A percentile compares a stretch with the other conserved stretches of the same genome.
phyloP scores from a whole-genome alignment of 31 red algal species.

The Odonthalia washingtoniensis region DNA sequence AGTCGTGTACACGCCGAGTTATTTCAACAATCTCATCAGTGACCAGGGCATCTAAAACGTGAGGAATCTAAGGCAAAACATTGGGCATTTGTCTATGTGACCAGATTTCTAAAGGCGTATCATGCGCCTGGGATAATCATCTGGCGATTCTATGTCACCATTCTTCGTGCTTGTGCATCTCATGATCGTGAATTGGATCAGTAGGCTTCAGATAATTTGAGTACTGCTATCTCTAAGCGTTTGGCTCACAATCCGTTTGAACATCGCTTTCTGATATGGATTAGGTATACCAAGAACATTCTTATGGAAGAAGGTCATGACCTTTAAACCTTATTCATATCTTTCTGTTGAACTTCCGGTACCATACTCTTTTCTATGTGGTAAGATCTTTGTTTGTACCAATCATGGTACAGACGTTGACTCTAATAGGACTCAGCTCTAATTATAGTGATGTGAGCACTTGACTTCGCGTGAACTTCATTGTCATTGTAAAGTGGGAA shows the following conservation, averaged over 20 bases:
- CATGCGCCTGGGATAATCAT: conserved; percentile 95
- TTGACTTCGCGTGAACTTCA: conserved; percentile 83
- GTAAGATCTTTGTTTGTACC: too few species aligned
- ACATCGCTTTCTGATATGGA: conserved; percentile 91
- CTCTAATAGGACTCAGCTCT: conserved; percentile 65
- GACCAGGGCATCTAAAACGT: conserved; percentile 97
- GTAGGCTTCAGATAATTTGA: conserved; percentile 89
- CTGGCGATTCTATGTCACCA: conserved; percentile 94
- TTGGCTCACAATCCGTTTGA: conserved; percentile 73
- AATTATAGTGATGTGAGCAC: conserved; percentile 76
- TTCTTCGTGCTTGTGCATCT: conserved; percentile 88
- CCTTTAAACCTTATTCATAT: conserved; percentile 91
- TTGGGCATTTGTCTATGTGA: conserved; percentile 98
- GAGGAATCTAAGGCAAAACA: conserved; percentile 95
- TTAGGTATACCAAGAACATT: conserved; percentile 97
- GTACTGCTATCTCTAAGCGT: conserved; percentile 79
- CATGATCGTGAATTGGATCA: conserved; percentile 82
- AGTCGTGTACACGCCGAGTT: too few species aligned
- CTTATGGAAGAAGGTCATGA: conserved; percentile 95
- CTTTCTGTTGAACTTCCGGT: conserved; percentile 82
- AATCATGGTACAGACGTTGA: conserved; percentile 86
- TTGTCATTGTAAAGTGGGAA: conserved; percentile 93
- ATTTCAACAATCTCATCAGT: too few species aligned
- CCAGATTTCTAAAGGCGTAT: conserved; percentile 97
- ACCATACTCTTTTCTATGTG: conserved; percentile 87